Base-by-base conservation (phyloP, 2,329 filamentous ascomycete species). In the Fusarium marasasianum region DNA sequence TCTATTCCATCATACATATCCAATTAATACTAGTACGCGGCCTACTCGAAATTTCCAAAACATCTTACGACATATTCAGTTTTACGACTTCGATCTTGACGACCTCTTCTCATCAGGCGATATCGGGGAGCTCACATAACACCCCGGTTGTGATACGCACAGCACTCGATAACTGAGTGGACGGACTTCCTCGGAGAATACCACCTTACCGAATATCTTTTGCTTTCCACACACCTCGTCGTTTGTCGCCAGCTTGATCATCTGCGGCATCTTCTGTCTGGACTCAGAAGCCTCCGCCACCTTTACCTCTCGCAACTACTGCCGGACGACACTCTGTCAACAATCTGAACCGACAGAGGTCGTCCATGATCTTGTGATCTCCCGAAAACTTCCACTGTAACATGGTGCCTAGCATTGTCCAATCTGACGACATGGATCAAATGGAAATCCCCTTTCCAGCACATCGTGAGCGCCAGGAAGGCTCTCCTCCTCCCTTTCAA, bases 371-470 rank as follows among this genome's bases (percentile, higher is more conserved):
- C 58, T 61, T 65, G 50, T 76, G 69, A 77, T 68, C 59, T 53
- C 40, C 61, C 60, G 57, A 41, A 54, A 38, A 62, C 47, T 64
- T 48, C 54, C 62, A 60, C 51, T 53, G 54, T 70, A 68, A 63
- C 55, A 78, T 78, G 77, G 77, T 78, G 35, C 83, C 84, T 45
- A 81, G 83, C 58, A 76, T 81, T 59, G 66, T 82, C 58, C 81
- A 81, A 72, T 77, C 80, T 58, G 79, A 81, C 69, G 74, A 66
- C 40, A 70, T 70, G 67, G 66, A 75, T 45, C 59, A 76, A 65
- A 78, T 77, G 76, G 76, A 79, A 65, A 78, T 78, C 40, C 50
- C 76, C 29, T 69, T 73, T 55, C 68, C 68, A 22, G 66, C 68
- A 55, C 66, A 56, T 50, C 77, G 77, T 59, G 77, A 78, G 63